These are phyloP conservation scores for Malus sylvestris DNA, from an alignment of 306 rosid species.

Conservation along the genomic window DNA sequence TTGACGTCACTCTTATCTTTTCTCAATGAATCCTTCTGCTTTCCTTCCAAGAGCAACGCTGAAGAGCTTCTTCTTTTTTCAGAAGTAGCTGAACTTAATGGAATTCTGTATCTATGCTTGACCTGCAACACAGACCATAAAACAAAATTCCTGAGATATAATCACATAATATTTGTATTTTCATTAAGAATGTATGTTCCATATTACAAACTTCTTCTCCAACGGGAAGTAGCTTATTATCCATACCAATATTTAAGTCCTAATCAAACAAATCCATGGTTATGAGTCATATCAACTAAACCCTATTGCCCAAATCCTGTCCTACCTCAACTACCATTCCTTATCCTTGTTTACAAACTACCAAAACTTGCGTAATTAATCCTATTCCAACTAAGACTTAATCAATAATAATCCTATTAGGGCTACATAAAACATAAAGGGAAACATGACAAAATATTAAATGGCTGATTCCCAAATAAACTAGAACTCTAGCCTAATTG, in stretches of 20 bases:
- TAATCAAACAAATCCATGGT: background rate
- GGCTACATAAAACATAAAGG: background rate
- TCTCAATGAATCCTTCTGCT: constrained; percentile 45
- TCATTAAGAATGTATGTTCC: background rate
- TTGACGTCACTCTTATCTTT: constrained; percentile 41
- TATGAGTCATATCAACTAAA: background rate
- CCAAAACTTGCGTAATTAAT: background rate
- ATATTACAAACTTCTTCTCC: constrained; percentile 3
- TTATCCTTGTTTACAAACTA: background rate
- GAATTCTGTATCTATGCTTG: constrained; percentile 68
- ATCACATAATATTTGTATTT: no score
- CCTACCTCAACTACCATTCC: background rate
- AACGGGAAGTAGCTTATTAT: background rate
- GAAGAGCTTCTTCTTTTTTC: constrained; percentile 63
- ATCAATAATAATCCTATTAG: background rate
- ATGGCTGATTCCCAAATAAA: background rate
- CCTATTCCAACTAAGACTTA: background rate
- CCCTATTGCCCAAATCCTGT: background rate
- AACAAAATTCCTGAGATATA: background rate
- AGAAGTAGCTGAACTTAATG: constrained; percentile 37
- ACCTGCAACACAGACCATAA: constrained; percentile 37
- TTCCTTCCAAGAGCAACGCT: constrained; percentile 40
- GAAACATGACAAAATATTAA: background rate
- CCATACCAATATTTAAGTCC: background rate
- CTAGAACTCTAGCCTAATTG: background rate